Percentiles rank a stretch among this genome's conserved stretches.
Evolutionary conservation across 345 rosid genomes (phyloP).

Genomic region (Rhodamnia argentea): DNA sequence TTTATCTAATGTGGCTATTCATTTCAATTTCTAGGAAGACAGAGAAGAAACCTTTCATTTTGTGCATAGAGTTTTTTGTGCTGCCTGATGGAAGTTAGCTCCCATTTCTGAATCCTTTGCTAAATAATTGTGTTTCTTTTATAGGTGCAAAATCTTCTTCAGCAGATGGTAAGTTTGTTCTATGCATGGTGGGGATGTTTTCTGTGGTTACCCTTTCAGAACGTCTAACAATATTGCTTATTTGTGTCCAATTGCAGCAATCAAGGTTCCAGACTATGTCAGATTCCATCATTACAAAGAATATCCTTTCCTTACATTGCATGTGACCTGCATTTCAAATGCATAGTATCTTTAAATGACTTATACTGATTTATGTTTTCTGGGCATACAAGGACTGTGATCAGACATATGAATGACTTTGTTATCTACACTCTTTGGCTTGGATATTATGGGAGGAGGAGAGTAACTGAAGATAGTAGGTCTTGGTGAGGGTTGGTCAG

Average conservation of each 20-base stretch:
- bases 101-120: not conserved
- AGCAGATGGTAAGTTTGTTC: slow-evolving; percentile 61
- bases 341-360: not conserved
- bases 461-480: not conserved
- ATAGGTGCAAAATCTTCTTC: slow-evolving; percentile 87
- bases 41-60: not conserved
- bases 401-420: not conserved
- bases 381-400: not conserved
- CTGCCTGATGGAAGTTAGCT: not conserved
- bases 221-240: not conserved
- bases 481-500: not conserved
- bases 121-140: not conserved
- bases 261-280: slow-evolving; percentile 89
- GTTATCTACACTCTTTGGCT: not conserved
- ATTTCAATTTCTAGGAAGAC: not conserved
- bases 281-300: slow-evolving; percentile 73
- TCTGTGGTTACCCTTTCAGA: not conserved
- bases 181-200: not conserved
- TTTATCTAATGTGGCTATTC: not conserved
- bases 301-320: slow-evolving; percentile 55
- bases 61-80: not conserved
- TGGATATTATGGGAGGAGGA: not conserved
- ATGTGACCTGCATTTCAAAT: not conserved
- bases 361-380: not conserved
- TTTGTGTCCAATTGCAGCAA: slow-evolving; percentile 47